Percentiles rank a stretch among this genome's conserved stretches.
These are phyloP conservation scores for Thalia dealbata DNA, from an alignment of 176 grass and related monocot species.

Conservation along the genomic window DNA sequence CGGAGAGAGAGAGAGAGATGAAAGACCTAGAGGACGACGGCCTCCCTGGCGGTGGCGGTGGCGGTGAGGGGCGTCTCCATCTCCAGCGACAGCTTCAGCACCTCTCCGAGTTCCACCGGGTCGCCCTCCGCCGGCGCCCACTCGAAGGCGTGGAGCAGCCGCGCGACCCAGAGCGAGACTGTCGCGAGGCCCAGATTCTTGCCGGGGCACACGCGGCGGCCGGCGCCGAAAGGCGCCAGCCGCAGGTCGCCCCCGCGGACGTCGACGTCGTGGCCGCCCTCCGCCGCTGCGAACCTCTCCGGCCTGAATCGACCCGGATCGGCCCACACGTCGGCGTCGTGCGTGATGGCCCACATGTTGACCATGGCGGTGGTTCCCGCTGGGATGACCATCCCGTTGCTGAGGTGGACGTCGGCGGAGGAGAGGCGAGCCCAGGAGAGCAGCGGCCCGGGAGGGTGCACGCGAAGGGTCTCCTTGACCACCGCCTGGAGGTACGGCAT, in stretches of 20 bases:
- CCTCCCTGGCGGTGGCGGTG: slow-evolving; percentile 21
- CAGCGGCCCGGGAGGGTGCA: slow-evolving; percentile 61
- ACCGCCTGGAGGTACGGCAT: slow-evolving; percentile 72
- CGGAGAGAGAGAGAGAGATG: no score
- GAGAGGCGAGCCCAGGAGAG: slow-evolving; percentile 71
- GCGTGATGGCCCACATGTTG: slow-evolving; percentile 82
- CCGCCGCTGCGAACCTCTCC: slow-evolving; percentile 30
- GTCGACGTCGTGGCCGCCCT: slow-evolving; percentile 62
- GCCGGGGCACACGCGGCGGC: slow-evolving; percentile 60
- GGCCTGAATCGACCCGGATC: slow-evolving; percentile 32
- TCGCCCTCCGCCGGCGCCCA: slow-evolving; percentile 27
- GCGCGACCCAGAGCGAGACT: slow-evolving; percentile 51
- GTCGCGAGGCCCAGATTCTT: slow-evolving; percentile 65
- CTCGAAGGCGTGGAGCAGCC: slow-evolving; percentile 41
- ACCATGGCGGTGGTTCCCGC: slow-evolving; percentile 66
- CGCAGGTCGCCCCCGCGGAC: slow-evolving; percentile 57
- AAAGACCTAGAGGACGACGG: not conserved
- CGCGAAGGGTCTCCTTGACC: slow-evolving; percentile 57
- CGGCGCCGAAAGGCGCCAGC: slow-evolving; percentile 62
- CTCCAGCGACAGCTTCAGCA: slow-evolving; percentile 70
- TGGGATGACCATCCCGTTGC: slow-evolving; percentile 66
- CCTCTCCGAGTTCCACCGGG: slow-evolving; percentile 41
- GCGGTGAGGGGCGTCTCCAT: slow-evolving; percentile 65
- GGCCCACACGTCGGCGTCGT: slow-evolving; percentile 46
- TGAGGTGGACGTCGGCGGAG: slow-evolving; percentile 41